Evolutionary conservation across 805 yeast species (phyloP).

Genomic region (Brettanomyces anomalus): DNA sequence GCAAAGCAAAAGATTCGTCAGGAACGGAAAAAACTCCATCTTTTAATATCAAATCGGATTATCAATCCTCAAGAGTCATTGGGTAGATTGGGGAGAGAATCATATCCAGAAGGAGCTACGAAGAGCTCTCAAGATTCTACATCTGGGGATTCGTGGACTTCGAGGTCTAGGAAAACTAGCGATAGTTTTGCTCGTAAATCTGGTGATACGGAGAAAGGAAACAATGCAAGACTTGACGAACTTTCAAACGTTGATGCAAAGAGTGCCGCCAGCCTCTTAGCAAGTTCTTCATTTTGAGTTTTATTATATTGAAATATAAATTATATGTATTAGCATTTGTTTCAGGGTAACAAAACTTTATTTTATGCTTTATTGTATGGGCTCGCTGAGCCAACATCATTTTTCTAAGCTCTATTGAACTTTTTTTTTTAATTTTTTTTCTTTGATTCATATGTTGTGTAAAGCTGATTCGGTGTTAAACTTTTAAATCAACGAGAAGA

Average conservation of each 20-base stretch:
- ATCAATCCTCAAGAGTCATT: slow-evolving; percentile 31
- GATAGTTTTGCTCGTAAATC: no score
- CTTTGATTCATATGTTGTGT: background rate
- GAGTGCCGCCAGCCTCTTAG: slow-evolving; percentile 74
- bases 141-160: slow-evolving; percentile 26
- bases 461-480: background rate
- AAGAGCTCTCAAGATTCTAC: background rate
- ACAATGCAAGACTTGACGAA: slow-evolving; percentile 4
- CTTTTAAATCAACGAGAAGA: no score
- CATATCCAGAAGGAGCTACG: slow-evolving; percentile 29
- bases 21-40: slow-evolving; percentile 70
- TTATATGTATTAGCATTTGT: no score
- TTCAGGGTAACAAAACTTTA: no score
- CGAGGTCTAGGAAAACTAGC: slow-evolving; percentile 9
- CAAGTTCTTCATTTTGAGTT: slow-evolving; percentile 59
- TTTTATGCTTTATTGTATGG: no score
- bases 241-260: slow-evolving; percentile 54
- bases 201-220: no score
- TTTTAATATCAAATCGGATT: slow-evolving; percentile 52
- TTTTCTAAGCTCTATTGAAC: no score
- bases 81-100: slow-evolving; percentile 72
- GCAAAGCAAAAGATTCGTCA: slow-evolving; percentile 71
- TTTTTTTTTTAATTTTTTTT: background rate
- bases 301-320: no score
- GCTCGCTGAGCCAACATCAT: no score